These are phyloP conservation scores for Yarrowia alimentaria DNA, from an alignment of 805 yeast species.

Conservation along the genomic window DNA sequence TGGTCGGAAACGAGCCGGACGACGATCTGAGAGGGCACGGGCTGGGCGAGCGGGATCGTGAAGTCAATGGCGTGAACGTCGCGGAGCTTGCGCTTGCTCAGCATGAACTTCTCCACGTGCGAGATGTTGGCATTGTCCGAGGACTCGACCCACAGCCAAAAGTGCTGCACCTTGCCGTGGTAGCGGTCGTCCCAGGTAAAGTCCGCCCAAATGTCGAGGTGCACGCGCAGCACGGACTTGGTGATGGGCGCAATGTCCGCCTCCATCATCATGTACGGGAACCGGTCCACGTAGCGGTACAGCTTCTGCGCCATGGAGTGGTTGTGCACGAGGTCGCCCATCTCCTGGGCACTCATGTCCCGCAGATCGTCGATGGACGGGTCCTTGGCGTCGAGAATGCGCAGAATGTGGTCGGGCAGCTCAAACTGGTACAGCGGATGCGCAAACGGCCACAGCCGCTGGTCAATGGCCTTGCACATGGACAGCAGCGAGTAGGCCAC, in stretches of 20 bases:
- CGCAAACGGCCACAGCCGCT: constrained; percentile 80
- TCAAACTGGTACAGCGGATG: constrained; percentile 91
- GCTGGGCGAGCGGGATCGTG: constrained; percentile 87
- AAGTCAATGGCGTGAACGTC: constrained; percentile 74
- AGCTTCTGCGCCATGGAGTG: constrained; percentile 65
- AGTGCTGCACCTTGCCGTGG: constrained; percentile 82
- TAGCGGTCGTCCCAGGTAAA: constrained; percentile 79
- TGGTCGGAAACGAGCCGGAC: constrained; percentile 76
- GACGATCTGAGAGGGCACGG: constrained; percentile 84
- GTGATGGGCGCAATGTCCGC: constrained; percentile 90
- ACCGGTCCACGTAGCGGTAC: constrained; percentile 58
- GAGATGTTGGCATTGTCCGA: constrained; percentile 68
- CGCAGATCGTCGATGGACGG: constrained; percentile 64
- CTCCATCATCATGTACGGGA: constrained; percentile 72
- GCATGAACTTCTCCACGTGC: constrained; percentile 77
- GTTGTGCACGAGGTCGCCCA: constrained; percentile 90
- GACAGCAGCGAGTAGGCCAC: constrained; percentile 72
- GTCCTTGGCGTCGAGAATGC: constrained; percentile 56
- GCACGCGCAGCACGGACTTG: constrained; percentile 77
- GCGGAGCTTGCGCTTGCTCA: constrained; percentile 56
- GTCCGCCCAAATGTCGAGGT: constrained; percentile 65
- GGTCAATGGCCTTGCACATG: constrained; percentile 82
- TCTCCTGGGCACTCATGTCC: constrained; percentile 68
- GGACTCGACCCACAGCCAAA: constrained; percentile 92
- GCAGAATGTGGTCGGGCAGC: constrained; percentile 59